phyloP scores from a whole-genome alignment of 345 rosid genomes.

The Rhizophora apiculata region DNA sequence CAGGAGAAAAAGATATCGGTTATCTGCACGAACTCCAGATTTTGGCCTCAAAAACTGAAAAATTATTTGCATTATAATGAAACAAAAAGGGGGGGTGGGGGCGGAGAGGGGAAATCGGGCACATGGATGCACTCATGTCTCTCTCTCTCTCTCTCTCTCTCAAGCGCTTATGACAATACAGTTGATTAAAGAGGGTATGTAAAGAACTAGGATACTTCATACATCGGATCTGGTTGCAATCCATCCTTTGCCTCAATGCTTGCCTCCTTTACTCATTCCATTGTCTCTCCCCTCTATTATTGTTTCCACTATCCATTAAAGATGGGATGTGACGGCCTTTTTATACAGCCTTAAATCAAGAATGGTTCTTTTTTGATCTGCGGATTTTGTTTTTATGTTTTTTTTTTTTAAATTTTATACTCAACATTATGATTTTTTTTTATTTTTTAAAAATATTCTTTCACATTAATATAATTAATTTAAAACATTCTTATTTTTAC shows the following conservation, averaged over 20 bases:
- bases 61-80: too few species aligned
- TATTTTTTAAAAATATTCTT: too few species aligned
- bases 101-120: neutral
- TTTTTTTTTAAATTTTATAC: too few species aligned
- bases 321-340: slow-evolving; percentile 9
- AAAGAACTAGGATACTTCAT: slow-evolving; percentile 12
- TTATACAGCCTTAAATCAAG: neutral
- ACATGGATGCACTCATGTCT: slow-evolving; percentile 19
- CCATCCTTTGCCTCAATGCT: slow-evolving; percentile 31
- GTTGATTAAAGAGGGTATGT: slow-evolving; percentile 13
- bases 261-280: slow-evolving; percentile 14
- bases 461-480: too few species aligned
- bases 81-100: too few species aligned
- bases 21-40: neutral
- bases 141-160: slow-evolving; percentile 4
- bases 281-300: slow-evolving; percentile 41
- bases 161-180: neutral
- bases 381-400: too few species aligned
- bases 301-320: slow-evolving; percentile 11
- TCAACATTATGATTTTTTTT: too few species aligned
- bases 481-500: too few species aligned
- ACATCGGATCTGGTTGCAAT: slow-evolving; percentile 49
- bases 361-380: too few species aligned
- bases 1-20: neutral
- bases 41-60: neutral